Evolutionary conservation across 306 rosid species (phyloP).

Genomic region (Dalbergia oliveri): DNA sequence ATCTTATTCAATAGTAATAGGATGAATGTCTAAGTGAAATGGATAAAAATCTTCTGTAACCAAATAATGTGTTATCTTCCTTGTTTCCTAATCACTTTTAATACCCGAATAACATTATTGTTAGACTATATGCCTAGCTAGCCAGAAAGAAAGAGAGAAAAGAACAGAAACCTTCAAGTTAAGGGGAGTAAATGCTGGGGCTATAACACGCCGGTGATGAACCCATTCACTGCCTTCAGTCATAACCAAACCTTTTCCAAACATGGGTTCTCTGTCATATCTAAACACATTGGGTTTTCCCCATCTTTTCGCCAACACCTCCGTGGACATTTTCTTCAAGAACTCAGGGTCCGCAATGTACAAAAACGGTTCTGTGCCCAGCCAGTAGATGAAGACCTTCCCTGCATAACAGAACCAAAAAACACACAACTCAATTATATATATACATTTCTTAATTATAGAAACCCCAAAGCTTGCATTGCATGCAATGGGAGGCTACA

Average conservation of each 20-base stretch:
- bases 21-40: too few species aligned
- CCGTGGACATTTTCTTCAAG: conserved; percentile 68
- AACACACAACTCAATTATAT: not conserved
- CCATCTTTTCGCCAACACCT: conserved; percentile 73
- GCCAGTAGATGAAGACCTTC: conserved; percentile 76
- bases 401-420: conserved; percentile 54
- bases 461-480: not conserved
- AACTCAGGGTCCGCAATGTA: conserved; percentile 79
- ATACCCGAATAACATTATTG: too few species aligned
- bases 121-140: not conserved
- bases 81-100: too few species aligned
- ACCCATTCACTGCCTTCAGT: conserved; percentile 80
- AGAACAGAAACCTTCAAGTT: conserved; percentile 66
- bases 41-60: too few species aligned
- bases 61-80: too few species aligned
- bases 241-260: conserved; percentile 82
- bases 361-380: conserved; percentile 86
- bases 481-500: not conserved
- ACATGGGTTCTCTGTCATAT: conserved; percentile 77
- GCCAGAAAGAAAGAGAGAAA: not conserved
- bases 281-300: conserved; percentile 80
- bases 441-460: not conserved
- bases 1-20: too few species aligned
- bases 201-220: conserved; percentile 72
- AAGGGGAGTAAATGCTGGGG: conserved; percentile 72